These are phyloP conservation scores for Ganoderma meredithae DNA, from an alignment of 1,284 basidiomycete species.

Conservation along the genomic window DNA sequence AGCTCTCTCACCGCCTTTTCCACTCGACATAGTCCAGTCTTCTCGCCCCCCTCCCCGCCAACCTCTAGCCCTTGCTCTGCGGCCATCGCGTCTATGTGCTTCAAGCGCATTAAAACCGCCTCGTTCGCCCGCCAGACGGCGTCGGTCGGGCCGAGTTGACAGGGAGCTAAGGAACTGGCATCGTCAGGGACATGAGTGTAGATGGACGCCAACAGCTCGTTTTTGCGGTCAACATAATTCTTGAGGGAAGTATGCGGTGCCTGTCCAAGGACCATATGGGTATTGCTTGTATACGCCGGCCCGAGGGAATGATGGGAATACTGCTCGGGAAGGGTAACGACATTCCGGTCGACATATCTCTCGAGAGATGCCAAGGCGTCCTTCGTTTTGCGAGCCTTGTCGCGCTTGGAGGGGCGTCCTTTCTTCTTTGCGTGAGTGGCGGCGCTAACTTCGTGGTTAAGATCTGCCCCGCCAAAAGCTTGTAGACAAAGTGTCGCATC, in stretches of 20 bases:
- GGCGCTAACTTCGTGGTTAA: neutral
- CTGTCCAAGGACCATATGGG: conserved; percentile 49
- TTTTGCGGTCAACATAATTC: conserved; percentile 52
- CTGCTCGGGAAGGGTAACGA: conserved; percentile 32
- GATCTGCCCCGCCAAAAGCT: neutral
- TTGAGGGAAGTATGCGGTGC: conserved; percentile 44
- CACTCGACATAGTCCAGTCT: conserved; percentile 56
- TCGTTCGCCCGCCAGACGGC: conserved; percentile 48
- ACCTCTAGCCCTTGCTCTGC: conserved; percentile 50
- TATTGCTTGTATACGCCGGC: conserved; percentile 29
- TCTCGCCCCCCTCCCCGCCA: conserved; percentile 51
- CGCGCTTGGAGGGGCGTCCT: conserved; percentile 71
- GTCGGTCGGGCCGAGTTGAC: neutral
- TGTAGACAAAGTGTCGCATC: conserved; percentile 27
- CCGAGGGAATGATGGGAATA: conserved; percentile 9
- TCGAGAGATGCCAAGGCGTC: conserved; percentile 58
- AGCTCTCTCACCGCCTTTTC: conserved; percentile 54
- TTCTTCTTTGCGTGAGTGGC: conserved; percentile 55
- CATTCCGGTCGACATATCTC: conserved; percentile 56
- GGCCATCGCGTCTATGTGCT: conserved; percentile 56
- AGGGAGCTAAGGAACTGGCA: neutral
- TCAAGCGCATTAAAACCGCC: conserved; percentile 59
- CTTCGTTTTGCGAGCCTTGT: conserved; percentile 61
- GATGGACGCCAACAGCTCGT: conserved; percentile 46
- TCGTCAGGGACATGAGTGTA: conserved; percentile 32